A percentile compares a stretch with the other conserved stretches of the same genome.
Evolutionary conservation across 23 red algal species (phyloP).

Genomic region (Gracilariopsis chorda): DNA sequence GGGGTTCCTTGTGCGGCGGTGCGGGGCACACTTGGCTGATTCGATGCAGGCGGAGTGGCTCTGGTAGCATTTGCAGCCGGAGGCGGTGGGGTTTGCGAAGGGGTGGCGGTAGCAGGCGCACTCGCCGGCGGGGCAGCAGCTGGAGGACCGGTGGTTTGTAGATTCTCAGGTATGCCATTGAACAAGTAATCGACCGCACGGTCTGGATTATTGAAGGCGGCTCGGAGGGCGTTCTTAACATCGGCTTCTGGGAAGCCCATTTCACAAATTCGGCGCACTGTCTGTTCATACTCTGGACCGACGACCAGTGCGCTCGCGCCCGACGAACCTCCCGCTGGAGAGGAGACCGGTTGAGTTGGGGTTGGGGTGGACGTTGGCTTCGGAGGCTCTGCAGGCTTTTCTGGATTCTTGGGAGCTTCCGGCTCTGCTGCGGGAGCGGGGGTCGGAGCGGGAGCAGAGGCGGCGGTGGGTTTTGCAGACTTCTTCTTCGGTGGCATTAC

Average conservation of each 20-base stretch:
- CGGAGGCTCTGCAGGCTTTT: neutral
- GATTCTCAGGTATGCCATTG: constrained; percentile 68
- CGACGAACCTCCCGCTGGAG: neutral
- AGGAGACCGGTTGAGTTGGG: neutral
- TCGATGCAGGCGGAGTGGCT: neutral
- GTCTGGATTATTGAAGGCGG: constrained; percentile 95
- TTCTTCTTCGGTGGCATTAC: constrained; percentile 90
- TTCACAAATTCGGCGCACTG: constrained; percentile 74
- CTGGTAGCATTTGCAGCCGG: neutral
- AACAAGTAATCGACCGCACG: constrained; percentile 94
- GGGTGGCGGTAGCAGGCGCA: neutral
- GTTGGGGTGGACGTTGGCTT: neutral
- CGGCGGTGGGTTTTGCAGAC: neutral
- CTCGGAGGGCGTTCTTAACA: constrained; percentile 81
- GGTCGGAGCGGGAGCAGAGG: constrained; percentile 26
- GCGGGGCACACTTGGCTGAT: neutral
- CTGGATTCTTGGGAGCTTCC: neutral
- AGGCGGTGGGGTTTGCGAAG: neutral
- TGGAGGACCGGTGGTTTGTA: neutral
- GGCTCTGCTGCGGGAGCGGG: neutral
- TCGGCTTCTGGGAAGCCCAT: constrained; percentile 95
- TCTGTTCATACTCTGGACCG: constrained; percentile 66
- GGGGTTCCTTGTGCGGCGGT: constrained; percentile 15
- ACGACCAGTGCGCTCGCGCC: constrained; percentile 44
- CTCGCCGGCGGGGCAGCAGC: neutral